Conservation (phyloP, 495 filamentous ascomycete species). For the Parachaetomium inaequale region DNA sequence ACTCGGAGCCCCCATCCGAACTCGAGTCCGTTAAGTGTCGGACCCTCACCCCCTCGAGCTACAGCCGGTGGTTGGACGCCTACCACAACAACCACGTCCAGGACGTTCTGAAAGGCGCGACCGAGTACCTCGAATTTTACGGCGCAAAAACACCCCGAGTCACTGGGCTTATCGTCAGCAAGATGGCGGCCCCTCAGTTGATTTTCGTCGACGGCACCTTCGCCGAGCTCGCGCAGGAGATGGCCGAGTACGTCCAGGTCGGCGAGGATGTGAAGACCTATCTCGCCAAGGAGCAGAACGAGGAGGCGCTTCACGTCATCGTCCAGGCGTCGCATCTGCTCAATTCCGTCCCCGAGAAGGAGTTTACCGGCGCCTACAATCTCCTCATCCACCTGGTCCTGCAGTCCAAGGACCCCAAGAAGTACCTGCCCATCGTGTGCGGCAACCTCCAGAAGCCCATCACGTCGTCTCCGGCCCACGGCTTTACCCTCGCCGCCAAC, state of each 20-base stretch:
- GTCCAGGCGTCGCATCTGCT: slow-evolving; percentile 68
- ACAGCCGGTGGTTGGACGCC: not conserved
- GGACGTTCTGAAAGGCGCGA: slow-evolving; percentile 10
- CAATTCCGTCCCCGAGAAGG: slow-evolving; percentile 85
- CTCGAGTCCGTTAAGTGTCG: not conserved
- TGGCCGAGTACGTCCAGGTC: slow-evolving; percentile 75
- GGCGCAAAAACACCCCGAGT: not conserved
- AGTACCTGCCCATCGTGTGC: slow-evolving; percentile 83
- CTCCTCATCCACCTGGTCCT: slow-evolving; percentile 88
- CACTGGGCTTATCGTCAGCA: slow-evolving; percentile 17
- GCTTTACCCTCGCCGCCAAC: slow-evolving; percentile 76
- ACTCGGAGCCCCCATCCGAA: not conserved
- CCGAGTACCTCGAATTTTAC: slow-evolving; percentile 13
- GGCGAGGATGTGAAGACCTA: slow-evolving; percentile 68
- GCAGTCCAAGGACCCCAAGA: slow-evolving; percentile 75
- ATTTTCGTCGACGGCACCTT: slow-evolving; percentile 90
- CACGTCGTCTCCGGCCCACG: slow-evolving; percentile 76
- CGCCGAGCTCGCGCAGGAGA: slow-evolving; percentile 82
- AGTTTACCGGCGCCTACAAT: slow-evolving; percentile 93
- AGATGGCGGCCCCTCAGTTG: slow-evolving; percentile 39
- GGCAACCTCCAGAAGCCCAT: slow-evolving; percentile 82
- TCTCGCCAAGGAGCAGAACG: slow-evolving; percentile 66
- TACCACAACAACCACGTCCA: slow-evolving; percentile 1
- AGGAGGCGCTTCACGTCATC: slow-evolving; percentile 85
- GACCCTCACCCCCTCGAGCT: not conserved